Evolutionary conservation across 2,329 filamentous ascomycete species (phyloP), one percentile per base, ranked within the genome.

Genomic region (Penicillium rolfsii): DNA sequence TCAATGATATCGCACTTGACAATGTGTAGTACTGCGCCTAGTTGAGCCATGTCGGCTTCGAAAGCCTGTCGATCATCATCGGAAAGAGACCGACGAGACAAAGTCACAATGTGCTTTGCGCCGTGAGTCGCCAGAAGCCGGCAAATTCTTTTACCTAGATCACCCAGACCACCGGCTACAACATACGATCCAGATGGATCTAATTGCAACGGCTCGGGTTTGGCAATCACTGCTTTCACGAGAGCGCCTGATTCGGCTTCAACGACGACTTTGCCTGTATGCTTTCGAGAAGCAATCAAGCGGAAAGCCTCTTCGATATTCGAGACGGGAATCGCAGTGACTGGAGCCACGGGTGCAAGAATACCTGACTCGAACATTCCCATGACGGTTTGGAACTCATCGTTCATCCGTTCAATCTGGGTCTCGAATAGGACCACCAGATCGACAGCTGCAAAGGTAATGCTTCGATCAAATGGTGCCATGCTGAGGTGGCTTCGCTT

Each of bases 231-330:
- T 19, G 50, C 50, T 53, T 53, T 53, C 35, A 53, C 50, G 35
- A 53, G 35, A 28, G 50, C 24, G 11, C 41, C 50, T 19, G 50
- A 26, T 16, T 41, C 35, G 41, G 38, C 38, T 28, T 53, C 50
- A n/a, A 53, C 38, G 3, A 53, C 50, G 12, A 41, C 36, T 14
- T 53, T 53, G 28, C 50, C 50, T 9, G 50, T 41, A 9, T 53
- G 50, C 35, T 53, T 53, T n/a, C 50, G 50, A n/a, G 50, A 53
- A 41, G 50, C 50, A 7, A 53, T 53, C 50, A 53, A 53, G 22
- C 50, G 50, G 50, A 53, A 53, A 4, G 50, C 50, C 12, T 53
- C 50, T 22, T 53, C 50, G 24, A 53, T 53, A 5, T 53, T 53
- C 1, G 50, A 53, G 35, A 53, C 41, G 4, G 50, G 50, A 14